These are phyloP conservation scores for Aspergillus biplanus DNA, from an alignment of 495 filamentous ascomycete species.

Conservation along the genomic window DNA sequence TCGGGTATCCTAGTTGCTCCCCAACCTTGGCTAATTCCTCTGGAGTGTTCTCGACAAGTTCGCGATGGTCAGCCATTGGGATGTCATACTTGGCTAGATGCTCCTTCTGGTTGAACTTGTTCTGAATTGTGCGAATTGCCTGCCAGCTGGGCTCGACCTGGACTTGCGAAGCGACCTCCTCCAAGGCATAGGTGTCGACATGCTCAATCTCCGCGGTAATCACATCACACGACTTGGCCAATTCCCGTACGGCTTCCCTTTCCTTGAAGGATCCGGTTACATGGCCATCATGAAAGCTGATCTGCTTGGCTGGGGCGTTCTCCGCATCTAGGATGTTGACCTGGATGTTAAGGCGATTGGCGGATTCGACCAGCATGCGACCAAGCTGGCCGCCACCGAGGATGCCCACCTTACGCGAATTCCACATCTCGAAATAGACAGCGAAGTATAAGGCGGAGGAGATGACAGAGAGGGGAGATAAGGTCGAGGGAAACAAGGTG, in stretches of 20 bases:
- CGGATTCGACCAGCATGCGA: constrained; percentile 92
- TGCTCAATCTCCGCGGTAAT: constrained; percentile 98
- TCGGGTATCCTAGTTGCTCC: constrained; percentile 73
- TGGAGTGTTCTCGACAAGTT: constrained; percentile 55
- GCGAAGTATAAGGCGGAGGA: constrained; percentile 12
- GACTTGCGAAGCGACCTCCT: constrained; percentile 71
- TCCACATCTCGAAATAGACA: constrained; percentile 43
- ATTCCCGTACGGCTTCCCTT: constrained; percentile 69
- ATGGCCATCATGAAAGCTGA: constrained; percentile 73
- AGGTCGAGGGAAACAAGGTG: background rate
- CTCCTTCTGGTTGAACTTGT: constrained; percentile 93
- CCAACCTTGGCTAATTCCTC: constrained; percentile 67
- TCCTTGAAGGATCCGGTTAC: constrained; percentile 87
- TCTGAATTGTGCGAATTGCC: constrained; percentile 90
- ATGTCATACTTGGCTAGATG: constrained; percentile 70
- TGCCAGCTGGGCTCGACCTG: constrained; percentile 84
- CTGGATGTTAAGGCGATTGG: constrained; percentile 82
- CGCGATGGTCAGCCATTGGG: constrained; percentile 69
- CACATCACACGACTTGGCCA: constrained; percentile 79
- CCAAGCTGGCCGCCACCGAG: constrained; percentile 85
- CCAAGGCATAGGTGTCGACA: constrained; percentile 89
- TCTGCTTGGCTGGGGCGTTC: constrained; percentile 86
- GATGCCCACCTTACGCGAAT: constrained; percentile 62
- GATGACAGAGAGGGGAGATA: constrained; percentile 2
- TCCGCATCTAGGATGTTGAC: constrained; percentile 79